Conservation (phyloP, 2,329 filamentous ascomycete species). For the Magnaporthiopsis incrustans region DNA sequence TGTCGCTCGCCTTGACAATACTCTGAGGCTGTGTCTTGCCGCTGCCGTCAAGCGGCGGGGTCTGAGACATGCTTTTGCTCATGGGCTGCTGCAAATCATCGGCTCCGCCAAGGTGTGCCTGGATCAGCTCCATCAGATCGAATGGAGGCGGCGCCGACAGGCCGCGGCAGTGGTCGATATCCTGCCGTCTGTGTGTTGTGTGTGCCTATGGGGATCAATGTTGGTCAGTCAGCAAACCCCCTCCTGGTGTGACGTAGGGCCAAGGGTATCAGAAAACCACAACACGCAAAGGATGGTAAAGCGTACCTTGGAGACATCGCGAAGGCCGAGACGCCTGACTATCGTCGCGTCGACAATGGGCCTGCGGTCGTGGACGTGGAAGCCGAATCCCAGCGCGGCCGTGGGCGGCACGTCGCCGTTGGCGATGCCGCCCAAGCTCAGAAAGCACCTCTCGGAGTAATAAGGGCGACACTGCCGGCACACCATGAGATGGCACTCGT, state of each 20-base stretch:
- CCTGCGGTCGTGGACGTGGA: constrained; percentile 33
- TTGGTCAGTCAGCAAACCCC: background rate
- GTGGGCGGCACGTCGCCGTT: constrained; percentile 41
- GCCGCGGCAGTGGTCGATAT: background rate
- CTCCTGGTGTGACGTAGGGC: background rate
- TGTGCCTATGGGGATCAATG: background rate
- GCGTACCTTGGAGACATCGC: constrained; percentile 9
- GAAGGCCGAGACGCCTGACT: constrained; percentile 32
- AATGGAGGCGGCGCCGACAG: background rate
- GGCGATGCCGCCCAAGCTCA: constrained; percentile 42
- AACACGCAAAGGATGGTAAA: background rate
- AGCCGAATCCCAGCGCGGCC: constrained; percentile 44
- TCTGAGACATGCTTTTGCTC: background rate
- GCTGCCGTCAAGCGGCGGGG: background rate
- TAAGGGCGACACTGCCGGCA: constrained; percentile 41
- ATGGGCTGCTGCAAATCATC: background rate
- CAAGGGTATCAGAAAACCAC: background rate
- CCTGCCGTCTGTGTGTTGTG: background rate
- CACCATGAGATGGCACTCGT: constrained; percentile 42
- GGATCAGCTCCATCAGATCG: constrained; percentile 6
- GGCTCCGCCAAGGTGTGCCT: constrained; percentile 1
- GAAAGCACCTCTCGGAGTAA: constrained; percentile 33
- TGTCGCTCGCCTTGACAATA: background rate
- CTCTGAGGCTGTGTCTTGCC: too few relatives aligned
- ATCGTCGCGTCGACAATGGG: constrained; percentile 33